These are phyloP conservation scores for Diaporthe capsici DNA, from an alignment of 2,329 filamentous ascomycete genomes.

Conservation along the genomic window DNA sequence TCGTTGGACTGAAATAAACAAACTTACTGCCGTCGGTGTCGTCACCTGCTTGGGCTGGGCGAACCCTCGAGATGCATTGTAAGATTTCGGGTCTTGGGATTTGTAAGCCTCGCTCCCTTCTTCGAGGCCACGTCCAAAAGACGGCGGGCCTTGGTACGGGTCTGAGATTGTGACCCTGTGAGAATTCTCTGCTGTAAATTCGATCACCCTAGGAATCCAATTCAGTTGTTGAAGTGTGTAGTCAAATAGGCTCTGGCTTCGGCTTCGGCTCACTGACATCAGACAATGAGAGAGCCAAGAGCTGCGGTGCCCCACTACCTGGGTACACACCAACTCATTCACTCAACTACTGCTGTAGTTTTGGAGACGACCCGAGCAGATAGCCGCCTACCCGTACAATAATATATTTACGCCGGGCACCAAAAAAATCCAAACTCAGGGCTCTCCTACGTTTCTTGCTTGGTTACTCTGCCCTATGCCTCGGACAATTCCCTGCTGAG, in stretches of 20 bases:
- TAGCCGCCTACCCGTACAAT: not conserved
- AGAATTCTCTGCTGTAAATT: too few species aligned
- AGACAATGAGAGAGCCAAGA: conserved; percentile 12
- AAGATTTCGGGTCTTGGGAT: conserved; percentile 8
- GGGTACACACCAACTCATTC: not conserved
- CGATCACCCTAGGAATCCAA: not conserved
- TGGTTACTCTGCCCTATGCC: not conserved
- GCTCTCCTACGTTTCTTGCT: not conserved
- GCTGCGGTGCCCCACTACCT: conserved; percentile 1
- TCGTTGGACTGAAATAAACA: not conserved
- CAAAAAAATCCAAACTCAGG: not conserved
- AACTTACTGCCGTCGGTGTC: not conserved
- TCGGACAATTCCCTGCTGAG: not conserved
- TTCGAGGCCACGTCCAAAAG: conserved; percentile 15
- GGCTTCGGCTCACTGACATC: conserved; percentile 32
- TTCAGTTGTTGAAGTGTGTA: not conserved
- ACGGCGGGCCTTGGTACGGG: not conserved
- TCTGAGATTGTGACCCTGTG: not conserved
- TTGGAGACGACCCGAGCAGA: not conserved
- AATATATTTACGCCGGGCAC: not conserved
- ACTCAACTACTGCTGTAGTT: not conserved
- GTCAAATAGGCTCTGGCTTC: not conserved
- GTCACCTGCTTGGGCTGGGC: conserved; percentile 21
- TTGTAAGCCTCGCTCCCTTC: conserved; percentile 16
- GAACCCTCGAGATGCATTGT: conserved; percentile 1